Evolutionary conservation across 805 yeast species (phyloP).

Genomic region (Yamadazyma olivae): DNA sequence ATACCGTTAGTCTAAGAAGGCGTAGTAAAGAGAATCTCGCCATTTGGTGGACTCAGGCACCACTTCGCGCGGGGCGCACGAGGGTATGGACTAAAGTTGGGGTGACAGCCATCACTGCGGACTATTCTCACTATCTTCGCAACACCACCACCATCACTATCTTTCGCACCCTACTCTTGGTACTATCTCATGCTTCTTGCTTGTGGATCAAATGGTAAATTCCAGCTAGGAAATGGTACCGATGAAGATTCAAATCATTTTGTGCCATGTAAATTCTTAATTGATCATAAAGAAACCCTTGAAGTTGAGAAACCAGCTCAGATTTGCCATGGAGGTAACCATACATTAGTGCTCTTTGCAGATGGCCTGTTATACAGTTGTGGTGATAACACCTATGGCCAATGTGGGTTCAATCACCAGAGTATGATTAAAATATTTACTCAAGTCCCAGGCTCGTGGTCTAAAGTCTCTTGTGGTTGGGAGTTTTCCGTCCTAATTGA

Average conservation of each 20-base stretch:
- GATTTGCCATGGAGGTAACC: slow-evolving; percentile 84
- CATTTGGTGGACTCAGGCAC: no score
- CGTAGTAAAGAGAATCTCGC: no score
- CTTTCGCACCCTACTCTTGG: no score
- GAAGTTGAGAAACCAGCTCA: slow-evolving; percentile 14
- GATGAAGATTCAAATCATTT: slow-evolving; percentile 40
- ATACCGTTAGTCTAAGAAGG: no score
- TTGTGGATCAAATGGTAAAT: slow-evolving; percentile 84
- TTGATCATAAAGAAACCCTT: slow-evolving; percentile 7
- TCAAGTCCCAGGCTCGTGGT: slow-evolving; percentile 28
- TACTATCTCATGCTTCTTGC: slow-evolving; percentile 43
- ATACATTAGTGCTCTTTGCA: slow-evolving; percentile 57
- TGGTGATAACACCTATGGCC: slow-evolving; percentile 61
- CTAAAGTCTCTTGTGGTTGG: slow-evolving; percentile 72
- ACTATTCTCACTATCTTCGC: no score
- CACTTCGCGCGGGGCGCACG: no score
- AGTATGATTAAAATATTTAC: slow-evolving; percentile 7
- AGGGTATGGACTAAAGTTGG: no score
- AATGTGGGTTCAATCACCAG: slow-evolving; percentile 37
- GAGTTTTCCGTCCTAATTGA: slow-evolving; percentile 59
- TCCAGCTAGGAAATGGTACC: slow-evolving; percentile 65
- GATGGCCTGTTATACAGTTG: slow-evolving; percentile 52
- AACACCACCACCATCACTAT: no score
- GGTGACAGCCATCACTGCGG: no score
- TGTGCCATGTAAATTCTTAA: slow-evolving; percentile 13